Evolutionary conservation across 2,329 filamentous ascomycete species (phyloP).

Genomic region (Blastomyces silverae): DNA sequence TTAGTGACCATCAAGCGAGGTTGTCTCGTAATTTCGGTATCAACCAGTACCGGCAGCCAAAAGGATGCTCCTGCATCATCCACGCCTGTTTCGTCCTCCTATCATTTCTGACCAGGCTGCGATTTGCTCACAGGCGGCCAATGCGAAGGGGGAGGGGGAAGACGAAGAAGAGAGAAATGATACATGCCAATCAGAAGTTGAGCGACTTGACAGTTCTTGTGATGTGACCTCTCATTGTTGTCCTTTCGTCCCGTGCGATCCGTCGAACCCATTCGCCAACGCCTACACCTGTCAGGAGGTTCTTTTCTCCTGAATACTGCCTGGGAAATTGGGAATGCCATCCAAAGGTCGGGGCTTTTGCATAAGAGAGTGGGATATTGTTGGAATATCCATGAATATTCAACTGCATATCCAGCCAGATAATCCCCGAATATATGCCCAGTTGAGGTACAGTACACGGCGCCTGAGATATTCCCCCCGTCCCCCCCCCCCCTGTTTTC

Average conservation of each 20-base stretch:
- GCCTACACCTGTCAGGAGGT: not conserved
- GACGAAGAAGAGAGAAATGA: too few relatives aligned
- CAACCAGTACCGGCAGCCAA: conserved; percentile 8
- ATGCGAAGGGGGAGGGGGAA: too few relatives aligned
- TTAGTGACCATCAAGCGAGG: conserved; percentile 7
- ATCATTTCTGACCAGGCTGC: not conserved
- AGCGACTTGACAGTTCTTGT: too few relatives aligned
- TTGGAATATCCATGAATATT: too few relatives aligned
- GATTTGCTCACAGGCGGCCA: not conserved
- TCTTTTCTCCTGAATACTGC: not conserved
- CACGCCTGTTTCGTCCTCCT: not conserved
- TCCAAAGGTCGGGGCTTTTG: too few relatives aligned
- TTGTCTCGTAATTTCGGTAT: conserved; percentile 12
- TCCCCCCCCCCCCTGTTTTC: not conserved
- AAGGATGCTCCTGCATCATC: not conserved
- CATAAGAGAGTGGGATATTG: too few relatives aligned
- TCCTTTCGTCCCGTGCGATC: too few relatives aligned
- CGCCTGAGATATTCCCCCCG: not conserved
- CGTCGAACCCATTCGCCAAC: not conserved
- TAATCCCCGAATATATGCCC: too few relatives aligned
- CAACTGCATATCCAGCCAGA: too few relatives aligned
- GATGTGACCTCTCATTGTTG: too few relatives aligned
- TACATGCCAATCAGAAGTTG: too few relatives aligned
- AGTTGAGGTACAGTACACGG: not conserved
- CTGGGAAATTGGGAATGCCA: too few relatives aligned